phyloP scores from a whole-genome alignment of 169 alveolate species.

The Plasmodium gallinaceum region DNA sequence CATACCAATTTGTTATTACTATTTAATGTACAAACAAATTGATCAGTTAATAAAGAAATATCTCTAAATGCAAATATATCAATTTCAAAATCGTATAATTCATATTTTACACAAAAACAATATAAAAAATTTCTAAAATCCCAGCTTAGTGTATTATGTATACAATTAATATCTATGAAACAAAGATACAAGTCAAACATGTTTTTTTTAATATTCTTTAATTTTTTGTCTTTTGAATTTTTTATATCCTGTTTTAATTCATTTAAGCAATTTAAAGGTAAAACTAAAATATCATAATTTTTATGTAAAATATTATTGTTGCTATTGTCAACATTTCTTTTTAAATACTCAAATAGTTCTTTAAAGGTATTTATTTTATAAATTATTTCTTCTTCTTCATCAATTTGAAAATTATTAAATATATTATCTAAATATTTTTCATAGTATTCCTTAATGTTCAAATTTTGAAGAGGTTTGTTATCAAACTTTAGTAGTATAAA shows the following conservation, averaged over 20 bases:
- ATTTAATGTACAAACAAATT: not conserved
- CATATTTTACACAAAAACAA: slow-evolving; percentile 51
- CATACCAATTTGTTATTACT: slow-evolving; percentile 8
- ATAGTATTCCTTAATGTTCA: not conserved
- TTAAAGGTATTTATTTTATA: slow-evolving; percentile 17
- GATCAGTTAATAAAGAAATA: slow-evolving; percentile 3
- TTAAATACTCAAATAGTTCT: slow-evolving; percentile 11
- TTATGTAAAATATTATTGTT: not conserved
- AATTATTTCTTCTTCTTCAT: not conserved
- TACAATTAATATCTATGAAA: slow-evolving; percentile 41
- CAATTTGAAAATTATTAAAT: not conserved
- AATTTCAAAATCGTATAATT: slow-evolving; percentile 43
- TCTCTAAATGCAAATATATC: slow-evolving; percentile 57
- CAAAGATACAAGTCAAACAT: slow-evolving; percentile 60
- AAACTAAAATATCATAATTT: slow-evolving; percentile 5
- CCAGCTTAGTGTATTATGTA: slow-evolving; percentile 32
- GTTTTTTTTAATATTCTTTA: slow-evolving; percentile 31
- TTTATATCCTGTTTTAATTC: slow-evolving; percentile 67
- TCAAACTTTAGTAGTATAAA: slow-evolving; percentile 40
- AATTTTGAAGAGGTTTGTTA: not conserved
- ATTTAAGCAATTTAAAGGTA: slow-evolving; percentile 45
- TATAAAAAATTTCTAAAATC: slow-evolving; percentile 62
- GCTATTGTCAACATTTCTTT: not conserved
- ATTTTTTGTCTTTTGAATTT: slow-evolving; percentile 39
- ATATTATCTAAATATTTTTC: not conserved